These are phyloP conservation scores for Fusarium sterilihyphosum DNA, from an alignment of 2,329 filamentous ascomycete genomes.

Conservation along the genomic window DNA sequence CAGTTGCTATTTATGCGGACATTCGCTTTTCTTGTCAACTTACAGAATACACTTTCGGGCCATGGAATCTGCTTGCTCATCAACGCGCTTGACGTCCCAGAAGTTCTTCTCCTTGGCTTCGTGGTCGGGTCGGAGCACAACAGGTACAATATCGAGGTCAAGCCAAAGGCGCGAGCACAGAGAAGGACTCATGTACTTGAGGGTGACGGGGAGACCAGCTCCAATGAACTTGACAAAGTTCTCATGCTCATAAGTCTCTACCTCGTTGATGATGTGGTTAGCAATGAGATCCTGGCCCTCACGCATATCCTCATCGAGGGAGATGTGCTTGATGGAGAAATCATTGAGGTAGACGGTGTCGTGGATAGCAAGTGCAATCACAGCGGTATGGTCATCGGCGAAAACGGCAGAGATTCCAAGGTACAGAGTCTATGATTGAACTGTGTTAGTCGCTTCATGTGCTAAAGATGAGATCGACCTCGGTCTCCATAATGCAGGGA, in stretches of 20 bases:
- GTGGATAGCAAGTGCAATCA: constrained; percentile 75
- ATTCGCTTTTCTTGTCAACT: constrained; percentile 34
- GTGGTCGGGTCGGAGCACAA: constrained; percentile 67
- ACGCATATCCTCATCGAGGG: constrained; percentile 52
- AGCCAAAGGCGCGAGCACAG: constrained; percentile 79
- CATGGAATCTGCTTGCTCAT: constrained; percentile 85
- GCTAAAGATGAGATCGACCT: not conserved
- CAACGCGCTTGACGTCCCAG: constrained; percentile 69
- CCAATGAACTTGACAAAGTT: constrained; percentile 81
- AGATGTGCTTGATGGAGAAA: constrained; percentile 71
- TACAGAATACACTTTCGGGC: constrained; percentile 80
- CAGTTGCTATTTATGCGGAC: not conserved
- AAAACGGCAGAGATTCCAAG: constrained; percentile 69
- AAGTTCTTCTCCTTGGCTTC: constrained; percentile 55
- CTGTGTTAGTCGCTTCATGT: constrained; percentile 15
- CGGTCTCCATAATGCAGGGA: constrained; percentile 1
- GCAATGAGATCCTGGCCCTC: constrained; percentile 60
- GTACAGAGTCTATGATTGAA: constrained; percentile 62
- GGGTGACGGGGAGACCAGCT: constrained; percentile 70
- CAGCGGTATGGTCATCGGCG: constrained; percentile 60
- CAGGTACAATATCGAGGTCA: constrained; percentile 78
- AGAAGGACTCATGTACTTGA: constrained; percentile 69
- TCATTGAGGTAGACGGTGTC: constrained; percentile 80
- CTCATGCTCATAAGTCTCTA: constrained; percentile 68
- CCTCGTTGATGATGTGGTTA: constrained; percentile 66